A percentile compares a stretch with the other conserved stretches of the same genome.
These are phyloP conservation scores for Polychaeton citri DNA, from an alignment of 2,329 filamentous ascomycete species.

Conservation along the genomic window DNA sequence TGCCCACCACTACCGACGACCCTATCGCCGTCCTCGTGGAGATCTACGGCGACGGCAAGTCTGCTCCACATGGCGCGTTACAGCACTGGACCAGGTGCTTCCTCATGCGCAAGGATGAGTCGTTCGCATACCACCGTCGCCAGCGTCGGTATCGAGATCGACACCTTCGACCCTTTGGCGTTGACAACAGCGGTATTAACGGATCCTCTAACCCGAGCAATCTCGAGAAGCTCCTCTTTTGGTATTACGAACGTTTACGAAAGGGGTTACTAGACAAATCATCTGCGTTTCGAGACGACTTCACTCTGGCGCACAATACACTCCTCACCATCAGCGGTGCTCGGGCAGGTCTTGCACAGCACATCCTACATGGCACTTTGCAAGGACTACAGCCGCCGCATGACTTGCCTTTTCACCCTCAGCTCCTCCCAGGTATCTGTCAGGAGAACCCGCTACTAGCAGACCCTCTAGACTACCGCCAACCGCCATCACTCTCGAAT, in stretches of 20 bases:
- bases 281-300: no score
- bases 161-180: background rate
- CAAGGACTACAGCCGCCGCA: no score
- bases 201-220: background rate
- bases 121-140: background rate
- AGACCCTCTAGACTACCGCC: no score
- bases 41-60: constrained; percentile 18
- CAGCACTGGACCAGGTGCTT: background rate
- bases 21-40: constrained; percentile 22
- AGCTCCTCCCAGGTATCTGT: no score
- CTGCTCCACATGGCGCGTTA: background rate
- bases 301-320: no score
- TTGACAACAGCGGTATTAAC: background rate
- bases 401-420: no score
- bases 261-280: no score
- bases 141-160: background rate
- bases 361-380: no score
- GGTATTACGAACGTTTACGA: background rate
- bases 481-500: no score
- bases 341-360: no score
- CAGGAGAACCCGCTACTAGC: no score
- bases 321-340: no score
- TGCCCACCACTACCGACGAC: constrained; percentile 21
- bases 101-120: background rate
- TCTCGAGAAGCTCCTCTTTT: background rate